Base-by-base conservation (phyloP, 306 rosid genomes). In the Prunus salicina region DNA sequence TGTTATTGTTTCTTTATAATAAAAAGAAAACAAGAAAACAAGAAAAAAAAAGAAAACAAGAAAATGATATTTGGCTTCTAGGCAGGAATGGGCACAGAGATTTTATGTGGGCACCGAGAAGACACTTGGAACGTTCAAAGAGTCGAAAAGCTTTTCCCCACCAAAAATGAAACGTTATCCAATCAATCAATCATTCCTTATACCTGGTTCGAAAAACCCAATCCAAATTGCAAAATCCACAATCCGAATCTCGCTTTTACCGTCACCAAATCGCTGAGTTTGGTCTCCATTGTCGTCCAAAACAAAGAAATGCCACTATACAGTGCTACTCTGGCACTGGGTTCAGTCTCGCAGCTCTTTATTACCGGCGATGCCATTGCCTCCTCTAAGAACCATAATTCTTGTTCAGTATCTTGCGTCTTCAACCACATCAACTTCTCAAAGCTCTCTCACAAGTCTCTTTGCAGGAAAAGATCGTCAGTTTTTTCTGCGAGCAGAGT, bases 261-360 rank as follows among this genome's bases (percentile, higher is more conserved):
- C 1, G 15, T 47, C 51, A 47, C 51, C 2, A 14, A 47, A 14
- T 34, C 41, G 1, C 41, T 34, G 41, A 6, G 41, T 34, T 34
- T 34, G 41, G 41, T 16, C 19, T 19, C 12, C 63, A n/a, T 55
- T 4, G 11, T 8, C 16, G 16, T 27, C 24, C 15, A 9, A 47
- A 45, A 45, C 9, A 24, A 46, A 6, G 24, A 68, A 80, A 83
- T 91, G 97, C 87, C 87, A 65, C 65, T 84, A 45, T 87, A 85
- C 80, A 46, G 86, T 66, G 69, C 89, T 53, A 84, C 89, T 1
- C 24, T 73, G 11, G 64, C 81, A 0, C 78, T 88, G 2, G 83
- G 87, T 1, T 86, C 95, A n/a, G 49, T 82, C 72, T 68, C 86
- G 0, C 58, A 80, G 19, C 78, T 51, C 81, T 89, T 77, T 69